These are phyloP conservation scores for Phragmites australis DNA, from an alignment of 176 grass and related monocot species.

Conservation along the genomic window DNA sequence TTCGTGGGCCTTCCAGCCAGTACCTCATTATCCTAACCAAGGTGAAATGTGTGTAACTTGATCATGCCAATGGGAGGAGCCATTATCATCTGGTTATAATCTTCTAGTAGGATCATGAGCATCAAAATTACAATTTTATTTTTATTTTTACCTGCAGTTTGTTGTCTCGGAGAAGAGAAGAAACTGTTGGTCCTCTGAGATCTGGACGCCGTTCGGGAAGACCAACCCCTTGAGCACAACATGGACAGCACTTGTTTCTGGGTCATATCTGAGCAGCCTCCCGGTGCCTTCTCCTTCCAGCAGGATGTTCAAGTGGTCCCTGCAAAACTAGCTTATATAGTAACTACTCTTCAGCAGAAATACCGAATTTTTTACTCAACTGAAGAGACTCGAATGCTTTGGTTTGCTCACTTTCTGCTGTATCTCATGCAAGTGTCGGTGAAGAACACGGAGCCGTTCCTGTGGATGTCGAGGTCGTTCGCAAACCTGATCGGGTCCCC, in stretches of 20 bases:
- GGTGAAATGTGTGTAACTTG: neutral
- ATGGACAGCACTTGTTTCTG: conserved; percentile 34
- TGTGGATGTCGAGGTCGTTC: conserved; percentile 88
- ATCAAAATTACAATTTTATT: neutral
- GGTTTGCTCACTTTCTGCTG: conserved; percentile 57
- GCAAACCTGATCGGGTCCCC: conserved; percentile 70
- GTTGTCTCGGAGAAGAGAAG: conserved; percentile 87
- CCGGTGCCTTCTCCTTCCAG: conserved; percentile 88
- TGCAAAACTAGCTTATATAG: conserved; percentile 21
- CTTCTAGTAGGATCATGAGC: neutral
- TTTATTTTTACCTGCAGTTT: conserved; percentile 66
- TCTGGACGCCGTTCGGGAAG: conserved; percentile 88
- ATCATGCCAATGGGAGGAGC: neutral
- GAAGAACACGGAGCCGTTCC: conserved; percentile 87
- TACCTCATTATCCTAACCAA: conserved; percentile 76
- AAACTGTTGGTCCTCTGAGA: conserved; percentile 77
- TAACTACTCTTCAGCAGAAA: neutral
- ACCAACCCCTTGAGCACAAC: conserved; percentile 67
- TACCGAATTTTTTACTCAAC: neutral
- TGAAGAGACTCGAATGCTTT: neutral
- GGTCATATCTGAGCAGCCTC: conserved; percentile 78
- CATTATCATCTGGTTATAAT: neutral
- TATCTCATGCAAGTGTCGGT: conserved; percentile 90
- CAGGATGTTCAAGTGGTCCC: conserved; percentile 77
- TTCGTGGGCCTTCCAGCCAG: conserved; percentile 66